These are phyloP conservation scores for Breynia disticha DNA, from an alignment of 441 rosid species.

Conservation along the genomic window DNA sequence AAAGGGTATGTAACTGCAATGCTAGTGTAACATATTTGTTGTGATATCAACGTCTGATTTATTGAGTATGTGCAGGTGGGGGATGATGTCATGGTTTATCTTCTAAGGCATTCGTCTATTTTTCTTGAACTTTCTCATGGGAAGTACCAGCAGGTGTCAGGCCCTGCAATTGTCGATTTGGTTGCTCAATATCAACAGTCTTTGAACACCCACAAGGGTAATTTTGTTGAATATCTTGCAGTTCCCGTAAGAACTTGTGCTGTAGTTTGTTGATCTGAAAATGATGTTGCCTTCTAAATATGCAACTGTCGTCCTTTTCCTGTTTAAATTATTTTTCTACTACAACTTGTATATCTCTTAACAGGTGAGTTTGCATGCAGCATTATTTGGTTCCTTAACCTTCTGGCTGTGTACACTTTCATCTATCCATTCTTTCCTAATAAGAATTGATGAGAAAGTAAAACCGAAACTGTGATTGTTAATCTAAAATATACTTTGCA, in stretches of 20 bases:
- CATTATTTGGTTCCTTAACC: neutral
- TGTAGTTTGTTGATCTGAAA: neutral
- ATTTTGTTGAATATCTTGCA: neutral
- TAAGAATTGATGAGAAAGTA: constrained; percentile 1
- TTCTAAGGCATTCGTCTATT: constrained; percentile 50
- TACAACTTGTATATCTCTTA: neutral
- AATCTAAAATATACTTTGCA: neutral
- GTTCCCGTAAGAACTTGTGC: neutral
- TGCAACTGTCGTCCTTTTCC: too few species aligned
- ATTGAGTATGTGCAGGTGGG: constrained; percentile 51
- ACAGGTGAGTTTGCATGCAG: neutral
- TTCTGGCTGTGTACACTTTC: neutral
- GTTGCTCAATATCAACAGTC: constrained; percentile 17
- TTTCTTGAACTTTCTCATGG: constrained; percentile 44
- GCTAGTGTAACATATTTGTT: neutral
- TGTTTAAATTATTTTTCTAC: too few species aligned
- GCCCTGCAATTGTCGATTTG: constrained; percentile 40
- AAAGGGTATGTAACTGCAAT: constrained; percentile 38
- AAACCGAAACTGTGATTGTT: neutral
- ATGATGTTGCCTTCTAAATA: too few species aligned
- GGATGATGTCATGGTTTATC: constrained; percentile 54
- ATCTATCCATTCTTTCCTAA: neutral
- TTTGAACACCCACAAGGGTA: constrained; percentile 16
- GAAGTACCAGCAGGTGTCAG: constrained; percentile 68
- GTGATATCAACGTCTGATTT: too few species aligned